phyloP scores from a whole-genome alignment of 2,329 filamentous ascomycete species.

The Davidsoniella neocaledoniae region DNA sequence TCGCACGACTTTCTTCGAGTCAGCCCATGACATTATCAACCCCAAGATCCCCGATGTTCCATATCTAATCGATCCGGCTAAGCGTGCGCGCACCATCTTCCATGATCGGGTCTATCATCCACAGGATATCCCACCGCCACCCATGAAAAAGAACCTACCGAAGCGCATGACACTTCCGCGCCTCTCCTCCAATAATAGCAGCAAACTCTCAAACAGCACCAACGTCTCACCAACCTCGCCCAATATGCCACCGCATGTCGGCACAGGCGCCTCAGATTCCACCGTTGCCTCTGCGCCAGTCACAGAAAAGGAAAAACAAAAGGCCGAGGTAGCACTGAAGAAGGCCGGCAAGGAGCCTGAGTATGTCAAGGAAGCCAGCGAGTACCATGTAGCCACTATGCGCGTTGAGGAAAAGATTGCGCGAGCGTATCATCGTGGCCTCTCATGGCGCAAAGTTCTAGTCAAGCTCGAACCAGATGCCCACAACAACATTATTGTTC shows the following conservation, averaged over 20 bases:
- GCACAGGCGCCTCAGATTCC: not conserved
- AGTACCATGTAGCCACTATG: conserved; percentile 49
- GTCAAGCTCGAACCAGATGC: conserved; percentile 92
- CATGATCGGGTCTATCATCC: conserved; percentile 94
- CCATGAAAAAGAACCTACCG: conserved; percentile 38
- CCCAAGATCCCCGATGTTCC: conserved; percentile 69
- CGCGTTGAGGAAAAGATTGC: conserved; percentile 97
- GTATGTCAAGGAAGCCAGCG: conserved; percentile 19
- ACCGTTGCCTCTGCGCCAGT: not conserved
- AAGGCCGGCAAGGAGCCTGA: conserved; percentile 24
- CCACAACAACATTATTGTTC: conserved; percentile 95
- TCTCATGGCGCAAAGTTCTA: conserved; percentile 93
- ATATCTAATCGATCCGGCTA: conserved; percentile 69
- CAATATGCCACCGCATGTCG: conserved; percentile 11
- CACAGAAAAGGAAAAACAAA: not conserved
- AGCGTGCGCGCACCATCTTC: conserved; percentile 77
- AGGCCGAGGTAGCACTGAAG: not conserved
- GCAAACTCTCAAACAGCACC: not conserved
- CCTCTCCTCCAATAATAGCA: conserved; percentile 13
- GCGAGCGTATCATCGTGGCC: conserved; percentile 75
- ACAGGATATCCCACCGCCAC: conserved; percentile 74
- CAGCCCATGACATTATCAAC: conserved; percentile 80
- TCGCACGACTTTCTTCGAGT: conserved; percentile 85
- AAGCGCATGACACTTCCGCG: conserved; percentile 16
- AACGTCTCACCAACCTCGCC: not conserved